phyloP scores from a whole-genome alignment of 2,329 filamentous ascomycete species.

The Pezizomycotina sp. region DNA sequence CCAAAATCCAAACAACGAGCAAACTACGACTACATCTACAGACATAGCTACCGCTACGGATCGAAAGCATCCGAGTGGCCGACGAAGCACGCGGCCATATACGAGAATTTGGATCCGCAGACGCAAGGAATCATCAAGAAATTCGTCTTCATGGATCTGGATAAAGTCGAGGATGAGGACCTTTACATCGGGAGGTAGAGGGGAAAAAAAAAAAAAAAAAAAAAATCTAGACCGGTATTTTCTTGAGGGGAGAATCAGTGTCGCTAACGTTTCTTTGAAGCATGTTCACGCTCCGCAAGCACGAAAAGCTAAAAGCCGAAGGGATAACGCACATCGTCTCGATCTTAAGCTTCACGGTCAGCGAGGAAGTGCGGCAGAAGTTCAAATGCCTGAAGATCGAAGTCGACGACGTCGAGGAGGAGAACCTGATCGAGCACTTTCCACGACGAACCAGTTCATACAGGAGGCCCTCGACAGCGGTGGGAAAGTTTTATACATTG shows the following conservation, averaged over 20 bases:
- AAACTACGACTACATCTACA: too few relatives aligned
- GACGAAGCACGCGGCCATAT: too few relatives aligned
- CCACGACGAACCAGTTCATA: constrained; percentile 69
- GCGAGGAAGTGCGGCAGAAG: constrained; percentile 40
- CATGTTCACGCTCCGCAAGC: constrained; percentile 60
- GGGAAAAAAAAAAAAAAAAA: neutral
- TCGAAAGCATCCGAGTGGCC: too few relatives aligned
- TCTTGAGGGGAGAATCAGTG: constrained; percentile 3
- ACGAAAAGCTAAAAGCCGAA: constrained; percentile 49
- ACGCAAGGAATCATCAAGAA: too few relatives aligned
- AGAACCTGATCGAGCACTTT: constrained; percentile 70
- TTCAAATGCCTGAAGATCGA: constrained; percentile 64
- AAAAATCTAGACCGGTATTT: constrained; percentile 1
- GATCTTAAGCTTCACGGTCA: constrained; percentile 47
- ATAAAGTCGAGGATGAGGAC: constrained; percentile 50
- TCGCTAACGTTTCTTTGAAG: too few relatives aligned
- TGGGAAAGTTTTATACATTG: constrained; percentile 48
- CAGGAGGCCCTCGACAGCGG: constrained; percentile 50
- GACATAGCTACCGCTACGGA: too few relatives aligned
- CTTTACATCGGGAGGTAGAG: constrained; percentile 66
- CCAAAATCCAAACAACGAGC: too few relatives aligned
- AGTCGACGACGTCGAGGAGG: constrained; percentile 78
- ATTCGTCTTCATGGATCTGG: constrained; percentile 50
- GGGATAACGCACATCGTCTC: constrained; percentile 87
- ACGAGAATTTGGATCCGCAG: too few relatives aligned